Evolutionary conservation across 2,329 filamentous ascomycete species (phyloP), one percentile per base, ranked within the genome.

Genomic region (Fusarium acutatum): DNA sequence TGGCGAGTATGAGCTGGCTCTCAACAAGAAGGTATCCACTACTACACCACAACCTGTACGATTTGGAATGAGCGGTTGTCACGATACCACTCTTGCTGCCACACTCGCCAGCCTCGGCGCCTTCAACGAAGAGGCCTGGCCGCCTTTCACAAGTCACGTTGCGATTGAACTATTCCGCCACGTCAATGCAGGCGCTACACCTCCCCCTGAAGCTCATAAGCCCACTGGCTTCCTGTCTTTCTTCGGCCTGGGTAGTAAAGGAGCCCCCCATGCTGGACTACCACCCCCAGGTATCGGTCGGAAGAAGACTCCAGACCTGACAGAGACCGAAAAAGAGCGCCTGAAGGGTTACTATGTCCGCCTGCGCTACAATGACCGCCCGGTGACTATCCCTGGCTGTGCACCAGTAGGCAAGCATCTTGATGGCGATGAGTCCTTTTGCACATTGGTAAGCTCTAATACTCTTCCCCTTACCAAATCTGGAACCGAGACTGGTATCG

Each of bases 91-190:
- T 1, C 88, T 99, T 10, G 96, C 94, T 6, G 93, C 89, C 3
- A 86, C 94, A 4, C 84, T 99, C 34, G 85, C 92, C 22, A 94
- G 93, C 74, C 83, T 98, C 12, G 96, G 96, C 6, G 93, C 93
- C 6, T 96, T 94, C 80, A 86, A 93, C 46, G 84, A 85, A 26
- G 89, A 88, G 53, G 87, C 88, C 40, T 99, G 96, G 96, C 96
- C 96, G 2, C 95, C 95, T 0, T 99, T 96, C 79, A 98, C 96
- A 1, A 96, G 93, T 76, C 95, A 97, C 77, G 88, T 99, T 73
- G 95, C 96, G 37, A 86, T 99, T 61, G 96, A 99, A 82, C 87
- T 98, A 70, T 98, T 98, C 85, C 90, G 88, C 44, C 88, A 89
- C 74, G 80, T 83, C 44, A 77, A 81, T 49, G 53, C 77, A 43